phyloP scores from a whole-genome alignment of 2,329 filamentous ascomycete genomes.

The Claviceps sp. region DNA sequence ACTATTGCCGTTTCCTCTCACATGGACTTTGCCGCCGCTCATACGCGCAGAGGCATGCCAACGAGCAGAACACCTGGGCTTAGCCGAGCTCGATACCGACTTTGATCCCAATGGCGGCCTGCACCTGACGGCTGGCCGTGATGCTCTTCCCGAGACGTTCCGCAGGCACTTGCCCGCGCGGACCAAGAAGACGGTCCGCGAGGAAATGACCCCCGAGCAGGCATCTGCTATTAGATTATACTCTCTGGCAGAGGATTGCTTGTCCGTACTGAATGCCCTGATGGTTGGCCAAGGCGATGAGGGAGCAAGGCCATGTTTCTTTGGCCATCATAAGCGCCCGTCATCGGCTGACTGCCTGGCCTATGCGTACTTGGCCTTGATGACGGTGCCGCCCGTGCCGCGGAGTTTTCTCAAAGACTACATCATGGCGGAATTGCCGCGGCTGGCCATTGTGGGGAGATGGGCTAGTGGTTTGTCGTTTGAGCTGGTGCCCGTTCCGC shows the following conservation, averaged over 20 bases:
- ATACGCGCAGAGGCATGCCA: slow-evolving; percentile 57
- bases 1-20: slow-evolving; percentile 73
- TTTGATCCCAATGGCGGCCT: slow-evolving; percentile 25
- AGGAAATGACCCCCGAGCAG: slow-evolving; percentile 55
- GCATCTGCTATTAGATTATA: slow-evolving; percentile 64
- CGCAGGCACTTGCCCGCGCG: slow-evolving; percentile 22
- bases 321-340: slow-evolving; percentile 11
- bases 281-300: slow-evolving; percentile 13
- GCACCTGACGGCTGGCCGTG: slow-evolving; percentile 23
- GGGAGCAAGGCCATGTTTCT: slow-evolving; percentile 19
- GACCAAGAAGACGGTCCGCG: slow-evolving; percentile 44
- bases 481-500: slow-evolving; percentile 12
- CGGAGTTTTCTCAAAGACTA: slow-evolving; percentile 28
- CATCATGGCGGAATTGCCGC: slow-evolving; percentile 19
- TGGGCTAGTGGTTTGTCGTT: slow-evolving; percentile 2
- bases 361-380: slow-evolving; percentile 66
- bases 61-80: slow-evolving; percentile 55
- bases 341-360: slow-evolving; percentile 59
- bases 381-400: slow-evolving; percentile 40
- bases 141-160: slow-evolving; percentile 26
- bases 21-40: slow-evolving; percentile 70
- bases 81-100: slow-evolving; percentile 55
- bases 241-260: slow-evolving; percentile 54
- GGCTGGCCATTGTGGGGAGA: slow-evolving; percentile 19
- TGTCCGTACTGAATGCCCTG: slow-evolving; percentile 55